Percentiles rank a stretch among this genome's conserved stretches.
These are phyloP conservation scores for Aspergillus ellipticus DNA, from an alignment of 495 filamentous ascomycete species.

Conservation along the genomic window DNA sequence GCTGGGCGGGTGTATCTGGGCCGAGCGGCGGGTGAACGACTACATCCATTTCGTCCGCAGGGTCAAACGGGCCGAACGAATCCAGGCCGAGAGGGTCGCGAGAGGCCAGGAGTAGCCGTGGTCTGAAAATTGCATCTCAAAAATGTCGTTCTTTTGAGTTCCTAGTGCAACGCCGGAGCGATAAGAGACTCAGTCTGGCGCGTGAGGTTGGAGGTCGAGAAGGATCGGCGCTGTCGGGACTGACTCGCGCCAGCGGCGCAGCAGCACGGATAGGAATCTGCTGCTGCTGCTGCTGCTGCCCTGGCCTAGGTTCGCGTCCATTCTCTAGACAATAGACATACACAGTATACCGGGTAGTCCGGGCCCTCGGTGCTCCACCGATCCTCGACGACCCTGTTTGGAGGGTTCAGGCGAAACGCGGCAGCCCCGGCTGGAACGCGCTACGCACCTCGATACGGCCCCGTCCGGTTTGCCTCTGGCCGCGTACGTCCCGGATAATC, in stretches of 20 bases:
- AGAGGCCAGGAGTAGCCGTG: constrained; percentile 10
- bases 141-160: not conserved
- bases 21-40: constrained; percentile 67
- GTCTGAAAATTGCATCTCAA: not conserved
- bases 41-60: constrained; percentile 54
- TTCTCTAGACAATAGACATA: not conserved
- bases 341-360: not conserved
- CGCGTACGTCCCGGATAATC: not conserved
- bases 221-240: not conserved
- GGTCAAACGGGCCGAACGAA: constrained; percentile 59
- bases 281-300: not conserved
- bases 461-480: not conserved
- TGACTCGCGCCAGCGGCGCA: not conserved
- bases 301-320: not conserved
- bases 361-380: not conserved
- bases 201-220: not conserved
- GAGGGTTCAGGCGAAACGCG: constrained; percentile 1
- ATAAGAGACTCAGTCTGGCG: not conserved
- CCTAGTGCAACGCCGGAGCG: not conserved
- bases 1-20: constrained; percentile 77
- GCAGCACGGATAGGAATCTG: too few species aligned
- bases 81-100: constrained; percentile 57
- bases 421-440: not conserved
- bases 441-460: not conserved
- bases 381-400: not conserved